Evolutionary conservation across 139 green algal species (phyloP).

Genomic region (Coelastrella sp.): DNA sequence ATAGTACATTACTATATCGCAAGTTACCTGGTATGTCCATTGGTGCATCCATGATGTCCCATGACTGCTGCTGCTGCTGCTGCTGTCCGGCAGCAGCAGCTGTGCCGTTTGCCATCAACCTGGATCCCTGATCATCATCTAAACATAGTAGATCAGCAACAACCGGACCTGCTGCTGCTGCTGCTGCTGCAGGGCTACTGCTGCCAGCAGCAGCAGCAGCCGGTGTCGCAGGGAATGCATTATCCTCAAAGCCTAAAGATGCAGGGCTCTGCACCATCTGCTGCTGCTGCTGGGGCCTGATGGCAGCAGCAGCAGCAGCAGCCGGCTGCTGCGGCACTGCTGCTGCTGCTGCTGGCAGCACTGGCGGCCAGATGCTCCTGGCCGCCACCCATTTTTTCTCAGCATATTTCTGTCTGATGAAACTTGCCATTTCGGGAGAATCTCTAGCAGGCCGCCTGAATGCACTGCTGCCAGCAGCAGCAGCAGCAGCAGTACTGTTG

Average conservation of each 20-base stretch:
- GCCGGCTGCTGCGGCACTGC: neutral
- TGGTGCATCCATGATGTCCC: conserved; percentile 40
- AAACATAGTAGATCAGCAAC: conserved; percentile 29
- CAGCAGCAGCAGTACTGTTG: neutral
- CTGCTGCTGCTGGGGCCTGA: conserved; percentile 28
- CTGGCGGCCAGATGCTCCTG: conserved; percentile 1
- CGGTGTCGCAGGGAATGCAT: neutral
- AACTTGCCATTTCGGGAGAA: conserved; percentile 19
- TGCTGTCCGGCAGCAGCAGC: neutral
- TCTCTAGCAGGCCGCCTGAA: conserved; percentile 25
- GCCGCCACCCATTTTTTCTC: conserved; percentile 16
- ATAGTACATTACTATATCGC: neutral
- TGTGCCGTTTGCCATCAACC: neutral
- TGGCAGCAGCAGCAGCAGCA: neutral
- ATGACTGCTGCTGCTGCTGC: conserved; percentile 14
- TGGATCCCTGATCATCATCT: neutral
- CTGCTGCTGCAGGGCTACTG: neutral
- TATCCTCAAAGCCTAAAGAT: neutral
- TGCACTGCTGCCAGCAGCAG: neutral
- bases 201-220: conserved; percentile 22
- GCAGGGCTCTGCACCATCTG: neutral
- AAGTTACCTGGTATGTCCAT: conserved; percentile 29
- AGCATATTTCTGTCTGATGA: conserved; percentile 36
- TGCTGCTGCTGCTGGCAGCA: conserved; percentile 31
- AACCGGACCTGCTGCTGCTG: conserved; percentile 14